Evolutionary conservation across 139 green algal genomes (phyloP), one percentile per base, ranked within the genome.

Genomic region (Chlorokybus atmophyticus): DNA sequence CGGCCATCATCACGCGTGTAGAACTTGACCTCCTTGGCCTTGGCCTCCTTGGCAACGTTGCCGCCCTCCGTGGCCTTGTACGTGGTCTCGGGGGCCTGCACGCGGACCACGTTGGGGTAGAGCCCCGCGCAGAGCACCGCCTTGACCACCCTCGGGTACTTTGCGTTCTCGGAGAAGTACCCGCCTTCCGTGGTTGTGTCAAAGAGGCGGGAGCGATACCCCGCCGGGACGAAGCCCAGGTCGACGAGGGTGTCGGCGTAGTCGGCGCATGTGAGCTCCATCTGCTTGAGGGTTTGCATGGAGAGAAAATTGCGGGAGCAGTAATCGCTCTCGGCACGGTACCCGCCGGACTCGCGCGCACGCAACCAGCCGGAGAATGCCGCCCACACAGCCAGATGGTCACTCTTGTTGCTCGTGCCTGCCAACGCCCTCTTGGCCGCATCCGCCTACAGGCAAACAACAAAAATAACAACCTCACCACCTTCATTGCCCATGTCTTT

Each of bases 101-200:
- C 86, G 0, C 83, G 63, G 44, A 95, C 60, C n/a, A 98, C 70
- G 52, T 86, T 74, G 0, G 91, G 88, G 68, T 95, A 97, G 53
- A 93, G 93, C 0, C 88, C 88, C 50, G 79, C 74, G 32, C 59
- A 75, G 10, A 86, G 47, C 2, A 66, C 77, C 19, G 77, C 77
- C 55, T 83, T 84, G 27, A 86, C 65, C 17, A 83, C 39, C n/a
- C 62, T 31, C 0, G 69, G 64, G 29, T 61, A 61, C 27, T 52
- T 1, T 5, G 71, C 25, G 21, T 70, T 65, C 30, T 28, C 29
- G 40, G 65, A 67, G 39, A 26, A 74, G 71, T 47, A 21, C 29
- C 17, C 25, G 49, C 41, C 40, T 60, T 28, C 2, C 42, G 23
- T 41, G 25, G 21, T 62, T 60, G 41, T 24, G 40, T 27, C 21